Conservation (phyloP, 805 yeast genomes). For the Candida silvicultrix region DNA sequence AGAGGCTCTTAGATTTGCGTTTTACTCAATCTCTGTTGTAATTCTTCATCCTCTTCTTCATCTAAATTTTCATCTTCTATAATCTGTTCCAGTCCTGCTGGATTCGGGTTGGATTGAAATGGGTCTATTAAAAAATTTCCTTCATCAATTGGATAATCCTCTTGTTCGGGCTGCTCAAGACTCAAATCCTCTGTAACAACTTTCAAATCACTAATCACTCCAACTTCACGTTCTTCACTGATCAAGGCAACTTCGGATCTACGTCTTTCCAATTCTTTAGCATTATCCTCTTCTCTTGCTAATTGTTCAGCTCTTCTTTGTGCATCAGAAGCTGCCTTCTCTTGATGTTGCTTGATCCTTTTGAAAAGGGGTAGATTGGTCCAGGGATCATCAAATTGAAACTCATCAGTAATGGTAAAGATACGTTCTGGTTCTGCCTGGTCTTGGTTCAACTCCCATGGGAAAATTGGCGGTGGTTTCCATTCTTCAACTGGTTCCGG, state of each 20-base stretch:
- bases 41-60: background rate
- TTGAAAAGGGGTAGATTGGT: slow-evolving; percentile 15
- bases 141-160: background rate
- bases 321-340: slow-evolving; percentile 1
- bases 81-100: background rate
- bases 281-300: slow-evolving; percentile 4
- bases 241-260: slow-evolving; percentile 13
- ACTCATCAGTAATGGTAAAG: slow-evolving; percentile 10
- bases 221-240: slow-evolving; percentile 10
- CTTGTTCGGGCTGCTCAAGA: background rate
- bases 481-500: slow-evolving; percentile 1
- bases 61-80: background rate
- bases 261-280: slow-evolving; percentile 3
- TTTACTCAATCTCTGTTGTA: background rate
- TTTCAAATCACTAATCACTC: background rate
- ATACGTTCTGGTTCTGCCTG: slow-evolving; percentile 12
- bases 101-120: background rate
- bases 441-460: slow-evolving; percentile 23
- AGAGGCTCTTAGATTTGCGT: too few species aligned
- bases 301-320: background rate
- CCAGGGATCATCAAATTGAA: slow-evolving; percentile 12
- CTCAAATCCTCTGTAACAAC: too few species aligned
- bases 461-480: slow-evolving; percentile 22
- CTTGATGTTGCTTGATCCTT: slow-evolving; percentile 12
- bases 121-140: background rate